Base-by-base conservation (phyloP, 2,329 filamentous ascomycete species). In the Thermothelomyces thermophilus region DNA sequence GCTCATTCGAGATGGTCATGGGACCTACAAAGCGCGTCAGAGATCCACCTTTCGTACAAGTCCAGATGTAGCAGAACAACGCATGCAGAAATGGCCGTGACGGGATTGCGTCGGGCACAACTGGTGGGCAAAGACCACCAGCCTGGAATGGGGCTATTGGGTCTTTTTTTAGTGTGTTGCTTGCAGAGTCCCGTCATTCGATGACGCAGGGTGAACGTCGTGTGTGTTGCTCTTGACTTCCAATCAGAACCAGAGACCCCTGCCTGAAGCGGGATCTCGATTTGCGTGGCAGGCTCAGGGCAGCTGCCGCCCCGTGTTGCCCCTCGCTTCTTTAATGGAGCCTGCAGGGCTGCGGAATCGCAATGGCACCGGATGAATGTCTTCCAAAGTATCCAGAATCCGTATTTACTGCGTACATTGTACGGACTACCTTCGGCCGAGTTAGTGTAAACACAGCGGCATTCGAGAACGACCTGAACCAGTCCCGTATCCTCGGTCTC, bases 1-100 rank as follows among this genome's bases (percentile, higher is more conserved):
- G 59, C 56, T 54, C 39, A 45, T 42, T 22, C 37, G 41, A 48
- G 49, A 30, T 45, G 56, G 56, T 61, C 59, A 56, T 57, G 55
- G 39, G 59, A 61, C 59, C 57, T 60, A 50, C 46, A 50, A 56
- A 53, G 50, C 44, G 41, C 50, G 48, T 41, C 46, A 30, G n/a
- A 46, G 51, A 55, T 60, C 58, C 58, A 59, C 57, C 53, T 41
- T 24, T 45, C 16, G 46, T 48, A 45, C 52, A 55, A 35, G 42
- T 52, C 46, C 28, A 31, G 31, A 31, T 13, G 24, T 36, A 7
- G 31, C 39, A 16, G 39, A 48, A 46, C 34, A 31, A 41, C 37
- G 31, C 19, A 34, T 30, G 31, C 35, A 26, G 30, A 34, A 19
- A 26, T 16, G 28, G 17, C 34, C 17, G 26, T 20, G 26, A 31